Conservation (phyloP, 208 protist species). For the Leishmania tarentolae region DNA sequence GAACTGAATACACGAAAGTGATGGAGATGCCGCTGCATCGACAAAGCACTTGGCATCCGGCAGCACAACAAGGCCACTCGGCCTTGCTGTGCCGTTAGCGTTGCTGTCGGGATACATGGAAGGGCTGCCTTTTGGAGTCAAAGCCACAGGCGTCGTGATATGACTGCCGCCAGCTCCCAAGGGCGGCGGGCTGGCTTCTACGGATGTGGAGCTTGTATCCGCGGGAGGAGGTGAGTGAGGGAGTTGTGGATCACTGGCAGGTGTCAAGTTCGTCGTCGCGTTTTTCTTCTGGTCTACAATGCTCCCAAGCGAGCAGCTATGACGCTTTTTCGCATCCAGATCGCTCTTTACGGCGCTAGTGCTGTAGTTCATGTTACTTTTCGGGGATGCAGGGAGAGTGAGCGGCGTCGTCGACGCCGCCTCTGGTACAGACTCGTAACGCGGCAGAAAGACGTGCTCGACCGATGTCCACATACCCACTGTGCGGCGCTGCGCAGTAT, state of each 20-base stretch:
- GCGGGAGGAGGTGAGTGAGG: neutral
- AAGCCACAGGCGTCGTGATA: neutral
- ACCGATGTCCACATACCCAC: slow-evolving; percentile 54
- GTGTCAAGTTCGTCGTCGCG: neutral
- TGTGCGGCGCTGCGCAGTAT: slow-evolving; percentile 1
- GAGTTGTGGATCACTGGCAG: neutral
- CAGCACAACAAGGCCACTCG: slow-evolving; percentile 27
- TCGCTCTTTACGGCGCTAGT: neutral
- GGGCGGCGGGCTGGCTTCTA: neutral
- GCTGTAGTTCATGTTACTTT: neutral
- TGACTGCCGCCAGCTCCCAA: neutral
- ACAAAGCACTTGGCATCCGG: slow-evolving; percentile 14
- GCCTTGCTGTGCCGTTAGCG: neutral
- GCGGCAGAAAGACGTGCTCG: slow-evolving; percentile 62
- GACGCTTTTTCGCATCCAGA: neutral
- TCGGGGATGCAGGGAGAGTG: slow-evolving; percentile 16
- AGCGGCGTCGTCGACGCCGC: slow-evolving; percentile 18
- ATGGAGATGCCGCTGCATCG: slow-evolving; percentile 5
- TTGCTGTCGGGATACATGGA: neutral
- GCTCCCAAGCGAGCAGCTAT: neutral
- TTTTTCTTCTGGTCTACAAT: neutral
- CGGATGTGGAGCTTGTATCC: neutral
- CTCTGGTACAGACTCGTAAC: slow-evolving; percentile 49
- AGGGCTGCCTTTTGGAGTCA: slow-evolving; percentile 7
- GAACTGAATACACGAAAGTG: slow-evolving; percentile 25